Evolutionary conservation across 345 rosid genomes (phyloP), one percentile per base, ranked within the genome.

Genomic region (Xanthoceras sorbifolium): DNA sequence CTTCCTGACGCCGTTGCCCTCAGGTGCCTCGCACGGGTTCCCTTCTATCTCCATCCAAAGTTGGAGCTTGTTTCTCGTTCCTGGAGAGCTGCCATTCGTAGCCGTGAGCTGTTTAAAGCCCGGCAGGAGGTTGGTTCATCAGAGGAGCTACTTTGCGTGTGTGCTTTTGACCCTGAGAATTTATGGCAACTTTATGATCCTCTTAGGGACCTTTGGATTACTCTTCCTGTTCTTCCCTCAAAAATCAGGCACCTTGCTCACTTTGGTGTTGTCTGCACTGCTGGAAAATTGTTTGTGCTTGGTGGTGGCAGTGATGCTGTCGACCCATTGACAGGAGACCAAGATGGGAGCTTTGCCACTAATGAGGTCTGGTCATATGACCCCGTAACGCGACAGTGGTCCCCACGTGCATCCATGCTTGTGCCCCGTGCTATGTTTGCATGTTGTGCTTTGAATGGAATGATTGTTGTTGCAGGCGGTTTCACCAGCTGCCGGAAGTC

Each of bases 291-390:
- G 67, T 96, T 89, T 81, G 99, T 96, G 34, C 87, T 93, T 61
- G 99, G 99, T 42, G 99, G 99, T 32, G 96, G 96, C 25, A 96
- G 99, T 72, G 99, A 96, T 69, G 97, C 94, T 2, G 99, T 96
- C 6, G 97, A 93, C 79, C 97, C 93, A 0, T 75, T 82, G 67
- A 95, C 98, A 1, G 99, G 99, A 22, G 99, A 96, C 71, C 99
- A 96, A 69, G 90, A 92, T 61, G 99, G 99, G 38, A 93, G 92
- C 71, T 96, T 95, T 74, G 98, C 98, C 0, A 90, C 97, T 8
- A 88, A 89, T 69, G 97, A 96, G 82, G 98, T 96, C 50, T 96
- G 98, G 98, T 90, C 93, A 32, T 96, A 90, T 80, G 99, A 96
- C 76, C 94, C 91, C 46, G 75, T 93, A n/a, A 67, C 75, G 50